Conservation (phyloP, 805 yeast genomes). For the Myxozyma vanderwaltii region DNA sequence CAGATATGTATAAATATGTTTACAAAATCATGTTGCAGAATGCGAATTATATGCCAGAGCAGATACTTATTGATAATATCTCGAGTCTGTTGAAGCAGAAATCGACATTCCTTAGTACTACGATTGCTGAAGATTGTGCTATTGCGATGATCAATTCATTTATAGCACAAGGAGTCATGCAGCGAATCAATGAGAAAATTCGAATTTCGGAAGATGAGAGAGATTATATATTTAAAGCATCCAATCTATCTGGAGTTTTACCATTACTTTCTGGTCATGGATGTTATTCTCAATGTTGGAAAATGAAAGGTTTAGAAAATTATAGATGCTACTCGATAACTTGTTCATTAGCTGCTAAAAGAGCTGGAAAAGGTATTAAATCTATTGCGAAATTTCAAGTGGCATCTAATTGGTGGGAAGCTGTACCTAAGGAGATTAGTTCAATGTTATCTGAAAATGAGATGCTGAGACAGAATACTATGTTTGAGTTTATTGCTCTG, state of each 20-base stretch:
- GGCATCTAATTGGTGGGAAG: constrained; percentile 21
- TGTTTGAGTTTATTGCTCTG: constrained; percentile 70
- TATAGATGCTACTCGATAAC: constrained; percentile 40
- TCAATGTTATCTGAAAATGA: constrained; percentile 41
- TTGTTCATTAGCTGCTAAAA: constrained; percentile 35
- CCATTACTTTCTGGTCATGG: constrained; percentile 43
- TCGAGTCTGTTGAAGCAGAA: constrained; percentile 36
- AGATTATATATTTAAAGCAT: constrained; percentile 8
- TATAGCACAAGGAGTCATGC: constrained; percentile 34
- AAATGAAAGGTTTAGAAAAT: neutral
- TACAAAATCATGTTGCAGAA: constrained; percentile 22
- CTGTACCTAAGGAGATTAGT: constrained; percentile 19
- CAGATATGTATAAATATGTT: constrained; percentile 21
- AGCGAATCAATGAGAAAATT: constrained; percentile 2
- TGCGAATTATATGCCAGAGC: constrained; percentile 22
- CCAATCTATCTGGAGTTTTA: constrained; percentile 40
- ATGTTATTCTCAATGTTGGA: constrained; percentile 39
- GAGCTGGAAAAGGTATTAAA: constrained; percentile 2
- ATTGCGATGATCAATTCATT: constrained; percentile 37
- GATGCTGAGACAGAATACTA: constrained; percentile 68
- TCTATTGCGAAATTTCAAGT: constrained; percentile 2
- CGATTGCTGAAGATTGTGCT: constrained; percentile 41
- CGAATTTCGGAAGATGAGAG: constrained; percentile 22
- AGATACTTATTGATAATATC: constrained; percentile 31
- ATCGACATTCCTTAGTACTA: constrained; percentile 40